phyloP scores from a whole-genome alignment of 805 yeast species.

The Zygosaccharomyces bisporus region DNA sequence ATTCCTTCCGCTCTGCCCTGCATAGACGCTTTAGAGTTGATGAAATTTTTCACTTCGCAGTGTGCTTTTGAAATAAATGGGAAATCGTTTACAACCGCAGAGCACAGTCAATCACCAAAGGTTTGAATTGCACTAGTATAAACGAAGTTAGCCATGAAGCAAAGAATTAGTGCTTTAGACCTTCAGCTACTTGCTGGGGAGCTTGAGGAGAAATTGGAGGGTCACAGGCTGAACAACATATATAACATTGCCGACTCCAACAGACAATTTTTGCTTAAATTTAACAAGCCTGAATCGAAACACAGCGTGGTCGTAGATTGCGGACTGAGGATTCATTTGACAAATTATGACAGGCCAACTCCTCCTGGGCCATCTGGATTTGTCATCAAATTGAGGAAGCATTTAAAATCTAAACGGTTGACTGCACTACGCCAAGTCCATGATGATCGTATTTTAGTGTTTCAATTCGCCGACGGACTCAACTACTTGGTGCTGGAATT shows the following conservation, averaged over 20 bases:
- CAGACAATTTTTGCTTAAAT: conserved; percentile 74
- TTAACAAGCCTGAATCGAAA: conserved; percentile 79
- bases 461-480: conserved; percentile 80
- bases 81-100: neutral
- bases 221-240: conserved; percentile 75
- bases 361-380: conserved; percentile 82
- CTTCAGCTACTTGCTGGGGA: conserved; percentile 68
- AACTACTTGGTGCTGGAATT: conserved; percentile 80
- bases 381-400: conserved; percentile 81
- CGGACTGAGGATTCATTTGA: conserved; percentile 75
- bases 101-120: no score
- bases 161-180: conserved; percentile 83
- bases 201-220: conserved; percentile 51
- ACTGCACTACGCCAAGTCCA: conserved; percentile 70
- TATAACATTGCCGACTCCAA: conserved; percentile 72
- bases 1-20: neutral
- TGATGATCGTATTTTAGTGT: conserved; percentile 76
- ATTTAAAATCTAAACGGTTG: conserved; percentile 73
- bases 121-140: neutral
- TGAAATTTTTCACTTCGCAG: neutral
- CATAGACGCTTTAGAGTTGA: neutral
- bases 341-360: conserved; percentile 77
- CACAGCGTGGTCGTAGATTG: conserved; percentile 73
- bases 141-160: conserved; percentile 45
- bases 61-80: neutral